A percentile compares a stretch with the other conserved stretches of the same genome.
These are phyloP conservation scores for Tylopilus plumbeoviolaceoides DNA, from an alignment of 768 basidiomycete species.

Conservation along the genomic window DNA sequence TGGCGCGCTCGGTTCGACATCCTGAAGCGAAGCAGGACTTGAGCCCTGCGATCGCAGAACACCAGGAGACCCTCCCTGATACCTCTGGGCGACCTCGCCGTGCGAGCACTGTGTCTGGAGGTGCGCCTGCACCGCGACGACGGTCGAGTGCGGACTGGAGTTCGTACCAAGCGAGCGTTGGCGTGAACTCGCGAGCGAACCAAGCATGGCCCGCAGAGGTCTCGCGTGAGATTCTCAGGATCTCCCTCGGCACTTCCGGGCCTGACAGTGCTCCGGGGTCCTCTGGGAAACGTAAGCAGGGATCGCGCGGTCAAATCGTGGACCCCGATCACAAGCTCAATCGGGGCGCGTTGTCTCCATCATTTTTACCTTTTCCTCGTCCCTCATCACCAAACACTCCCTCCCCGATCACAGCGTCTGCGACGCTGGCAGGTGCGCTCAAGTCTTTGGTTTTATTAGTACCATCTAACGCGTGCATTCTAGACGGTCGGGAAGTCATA, in stretches of 20 bases:
- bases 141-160: slow-evolving; percentile 58
- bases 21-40: slow-evolving; percentile 22
- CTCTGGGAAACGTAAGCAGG: slow-evolving; percentile 3
- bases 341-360: slow-evolving; percentile 17
- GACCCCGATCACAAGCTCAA: slow-evolving; percentile 16
- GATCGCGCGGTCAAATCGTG: slow-evolving; percentile 19
- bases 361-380: slow-evolving; percentile 31
- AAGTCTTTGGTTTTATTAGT: too few species aligned
- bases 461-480: neutral
- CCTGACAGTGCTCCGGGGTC: slow-evolving; percentile 23
- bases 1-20: slow-evolving; percentile 26
- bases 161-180: slow-evolving; percentile 42
- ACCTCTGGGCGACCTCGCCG: slow-evolving; percentile 12
- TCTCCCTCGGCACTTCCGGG: slow-evolving; percentile 36
- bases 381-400: slow-evolving; percentile 22
- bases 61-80: slow-evolving; percentile 2
- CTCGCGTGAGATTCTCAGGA: slow-evolving; percentile 49
- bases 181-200: slow-evolving; percentile 26
- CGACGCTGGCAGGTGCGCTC: slow-evolving; percentile 24
- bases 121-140: slow-evolving; percentile 37
- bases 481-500: slow-evolving; percentile 18
- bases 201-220: slow-evolving; percentile 57
- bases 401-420: slow-evolving; percentile 19
- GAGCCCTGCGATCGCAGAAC: slow-evolving; percentile 4
- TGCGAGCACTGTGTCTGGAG: slow-evolving; percentile 30